Percentiles rank a stretch among this genome's conserved stretches.
Conservation (phyloP, 1,284 basidiomycete species). For the Sutorius eximius region DNA sequence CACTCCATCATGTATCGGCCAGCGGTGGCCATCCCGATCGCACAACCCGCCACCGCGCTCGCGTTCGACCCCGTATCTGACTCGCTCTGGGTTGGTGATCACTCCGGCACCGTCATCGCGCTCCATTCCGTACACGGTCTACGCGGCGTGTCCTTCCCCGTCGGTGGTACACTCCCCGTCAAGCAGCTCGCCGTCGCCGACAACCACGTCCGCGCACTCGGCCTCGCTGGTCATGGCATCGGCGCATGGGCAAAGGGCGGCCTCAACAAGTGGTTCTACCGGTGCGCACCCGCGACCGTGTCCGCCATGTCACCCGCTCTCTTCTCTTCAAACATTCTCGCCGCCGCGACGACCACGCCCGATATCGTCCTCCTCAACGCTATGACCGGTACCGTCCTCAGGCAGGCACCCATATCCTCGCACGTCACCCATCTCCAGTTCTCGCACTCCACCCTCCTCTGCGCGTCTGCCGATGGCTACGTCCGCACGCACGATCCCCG, state of each 20-base stretch:
- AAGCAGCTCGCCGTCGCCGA: conserved; percentile 76
- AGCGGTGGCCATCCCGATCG: conserved; percentile 38
- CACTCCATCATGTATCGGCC: conserved; percentile 36
- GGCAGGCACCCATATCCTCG: conserved; percentile 56
- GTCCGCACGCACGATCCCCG: conserved; percentile 85
- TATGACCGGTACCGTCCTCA: conserved; percentile 67
- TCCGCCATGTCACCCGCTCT: conserved; percentile 61
- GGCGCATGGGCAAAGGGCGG: conserved; percentile 80
- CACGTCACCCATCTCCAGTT: conserved; percentile 65
- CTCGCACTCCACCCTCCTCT: conserved; percentile 65
- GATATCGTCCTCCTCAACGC: conserved; percentile 75
- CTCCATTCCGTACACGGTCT: conserved; percentile 68
- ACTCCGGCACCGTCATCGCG: conserved; percentile 71
- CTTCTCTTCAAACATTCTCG: conserved; percentile 54
- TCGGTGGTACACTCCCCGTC: conserved; percentile 62
- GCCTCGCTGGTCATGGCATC: conserved; percentile 57
- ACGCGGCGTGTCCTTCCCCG: conserved; percentile 77
- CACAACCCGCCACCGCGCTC: conserved; percentile 67
- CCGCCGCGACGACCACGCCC: conserved; percentile 61
- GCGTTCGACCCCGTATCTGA: conserved; percentile 91
- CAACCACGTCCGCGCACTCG: conserved; percentile 67
- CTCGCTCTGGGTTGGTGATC: conserved; percentile 84
- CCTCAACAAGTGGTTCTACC: conserved; percentile 76
- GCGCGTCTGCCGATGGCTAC: conserved; percentile 82
- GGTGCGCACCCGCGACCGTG: conserved; percentile 49